Evolutionary conservation across 192 early-diverging fungal species (phyloP).

Genomic region (Coemansia reversa): DNA sequence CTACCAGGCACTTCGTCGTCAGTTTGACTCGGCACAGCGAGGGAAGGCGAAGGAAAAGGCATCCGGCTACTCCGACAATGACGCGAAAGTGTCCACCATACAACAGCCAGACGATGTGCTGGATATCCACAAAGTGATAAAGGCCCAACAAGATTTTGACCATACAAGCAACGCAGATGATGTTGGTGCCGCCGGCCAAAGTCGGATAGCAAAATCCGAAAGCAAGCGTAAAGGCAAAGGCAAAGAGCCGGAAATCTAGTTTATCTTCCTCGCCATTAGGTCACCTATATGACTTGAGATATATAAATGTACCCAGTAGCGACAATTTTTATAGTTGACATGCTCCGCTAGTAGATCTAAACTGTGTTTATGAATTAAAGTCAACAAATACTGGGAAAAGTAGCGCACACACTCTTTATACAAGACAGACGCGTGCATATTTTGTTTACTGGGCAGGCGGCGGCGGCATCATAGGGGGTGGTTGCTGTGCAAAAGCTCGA

Average conservation of each 20-base stretch:
- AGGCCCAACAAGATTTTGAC: not conserved
- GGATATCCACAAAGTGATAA: not conserved
- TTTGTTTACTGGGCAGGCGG: slow-evolving; percentile 28
- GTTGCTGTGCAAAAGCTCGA: slow-evolving; percentile 65
- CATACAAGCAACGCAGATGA: not conserved
- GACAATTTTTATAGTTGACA: not conserved
- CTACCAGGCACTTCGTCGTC: slow-evolving; percentile 76
- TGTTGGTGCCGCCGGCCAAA: not conserved
- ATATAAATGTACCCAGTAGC: not conserved
- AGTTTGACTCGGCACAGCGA: slow-evolving; percentile 67
- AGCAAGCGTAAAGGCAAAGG: slow-evolving; percentile 30
- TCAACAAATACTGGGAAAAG: not conserved
- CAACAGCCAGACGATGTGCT: not conserved
- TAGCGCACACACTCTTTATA: not conserved
- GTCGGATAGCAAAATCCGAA: not conserved
- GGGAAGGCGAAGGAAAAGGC: slow-evolving; percentile 17
- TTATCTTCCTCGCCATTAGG: not conserved
- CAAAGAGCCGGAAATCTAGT: slow-evolving; percentile 34
- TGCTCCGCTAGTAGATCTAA: not conserved
- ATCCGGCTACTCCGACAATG: not conserved
- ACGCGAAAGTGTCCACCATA: not conserved
- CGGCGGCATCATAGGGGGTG: slow-evolving; percentile 53
- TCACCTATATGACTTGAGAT: not conserved
- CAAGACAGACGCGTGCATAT: not conserved
- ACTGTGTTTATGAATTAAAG: not conserved